phyloP scores from a whole-genome alignment of 495 filamentous ascomycete genomes.

The Penicillium lagena region DNA sequence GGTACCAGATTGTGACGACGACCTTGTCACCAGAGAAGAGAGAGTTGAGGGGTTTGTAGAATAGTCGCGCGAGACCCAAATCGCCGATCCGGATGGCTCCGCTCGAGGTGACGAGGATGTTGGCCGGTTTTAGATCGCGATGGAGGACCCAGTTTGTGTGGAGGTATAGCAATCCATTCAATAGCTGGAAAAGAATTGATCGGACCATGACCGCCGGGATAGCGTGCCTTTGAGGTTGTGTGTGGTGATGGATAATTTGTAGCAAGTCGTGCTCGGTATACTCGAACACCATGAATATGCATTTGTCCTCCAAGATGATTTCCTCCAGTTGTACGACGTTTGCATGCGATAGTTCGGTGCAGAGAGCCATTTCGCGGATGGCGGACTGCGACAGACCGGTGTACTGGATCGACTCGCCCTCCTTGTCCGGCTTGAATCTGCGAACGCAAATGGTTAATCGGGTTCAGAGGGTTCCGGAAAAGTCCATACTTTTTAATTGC shows the following conservation, averaged over 20 bases:
- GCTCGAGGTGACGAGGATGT: constrained; percentile 92
- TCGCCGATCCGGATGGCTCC: constrained; percentile 94
- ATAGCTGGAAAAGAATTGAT: constrained; percentile 87
- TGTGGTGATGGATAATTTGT: constrained; percentile 98
- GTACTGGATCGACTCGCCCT: constrained; percentile 90
- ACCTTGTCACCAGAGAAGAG: constrained; percentile 96
- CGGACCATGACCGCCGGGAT: constrained; percentile 87
- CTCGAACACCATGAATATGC: constrained; percentile 99
- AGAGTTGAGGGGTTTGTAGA: constrained; percentile 86
- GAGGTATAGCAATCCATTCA: constrained; percentile 90
- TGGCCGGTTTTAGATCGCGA: constrained; percentile 93
- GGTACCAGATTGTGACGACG: constrained; percentile 99
- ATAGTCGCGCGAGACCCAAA: constrained; percentile 83
- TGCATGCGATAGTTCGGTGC: constrained; percentile 80
- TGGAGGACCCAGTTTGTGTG: constrained; percentile 98
- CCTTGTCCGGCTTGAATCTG: constrained; percentile 98
- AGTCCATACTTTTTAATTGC: constrained; percentile 80
- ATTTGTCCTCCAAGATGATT: constrained; percentile 97
- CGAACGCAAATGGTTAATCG: constrained; percentile 13
- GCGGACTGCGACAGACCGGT: constrained; percentile 97
- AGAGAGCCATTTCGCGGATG: constrained; percentile 97
- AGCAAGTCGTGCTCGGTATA: constrained; percentile 96
- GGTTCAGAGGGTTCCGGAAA: not conserved
- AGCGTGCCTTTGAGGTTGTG: constrained; percentile 74
- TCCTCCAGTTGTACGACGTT: constrained; percentile 91